Percentiles rank a stretch among this genome's conserved stretches.
phyloP scores from a whole-genome alignment of 257 asterid genomes.

The Primulina huaijiensis region DNA sequence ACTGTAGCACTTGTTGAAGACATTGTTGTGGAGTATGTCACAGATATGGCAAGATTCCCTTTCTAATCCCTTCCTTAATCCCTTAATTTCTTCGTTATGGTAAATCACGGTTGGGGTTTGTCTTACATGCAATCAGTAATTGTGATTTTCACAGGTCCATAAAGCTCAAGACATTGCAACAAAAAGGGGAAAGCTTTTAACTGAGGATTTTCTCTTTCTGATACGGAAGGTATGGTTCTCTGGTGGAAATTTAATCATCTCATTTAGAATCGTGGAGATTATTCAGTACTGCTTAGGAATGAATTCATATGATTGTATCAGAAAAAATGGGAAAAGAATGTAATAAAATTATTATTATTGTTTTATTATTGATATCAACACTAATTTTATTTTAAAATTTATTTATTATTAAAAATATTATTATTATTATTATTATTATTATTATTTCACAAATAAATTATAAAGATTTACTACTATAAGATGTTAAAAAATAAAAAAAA shows the following conservation, averaged over 20 bases:
- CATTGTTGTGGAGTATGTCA: conserved; percentile 89
- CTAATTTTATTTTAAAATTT: too few species aligned
- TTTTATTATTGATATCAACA: too few species aligned
- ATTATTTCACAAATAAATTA: too few species aligned
- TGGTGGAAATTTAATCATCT: conserved; percentile 7
- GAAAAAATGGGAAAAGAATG: too few species aligned
- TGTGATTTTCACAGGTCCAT: conserved; percentile 54
- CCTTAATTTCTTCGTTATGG: neutral
- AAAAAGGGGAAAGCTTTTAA: conserved; percentile 82
- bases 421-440: too few species aligned
- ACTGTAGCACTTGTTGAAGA: conserved; percentile 88
- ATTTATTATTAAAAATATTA: too few species aligned
- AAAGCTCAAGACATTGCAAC: conserved; percentile 84
- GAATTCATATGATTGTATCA: too few species aligned
- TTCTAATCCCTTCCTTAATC: neutral
- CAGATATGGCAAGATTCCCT: conserved; percentile 61
- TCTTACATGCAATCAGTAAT: neutral
- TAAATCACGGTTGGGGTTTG: neutral
- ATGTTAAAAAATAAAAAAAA: too few species aligned
- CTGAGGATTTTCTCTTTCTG: conserved; percentile 80
- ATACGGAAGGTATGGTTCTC: conserved; percentile 65
- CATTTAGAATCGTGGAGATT: neutral
- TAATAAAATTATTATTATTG: too few species aligned
- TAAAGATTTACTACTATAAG: too few species aligned
- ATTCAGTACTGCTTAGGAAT: neutral